Base-by-base conservation (phyloP, 306 rosid genomes). In the Boehmeria nivea region DNA sequence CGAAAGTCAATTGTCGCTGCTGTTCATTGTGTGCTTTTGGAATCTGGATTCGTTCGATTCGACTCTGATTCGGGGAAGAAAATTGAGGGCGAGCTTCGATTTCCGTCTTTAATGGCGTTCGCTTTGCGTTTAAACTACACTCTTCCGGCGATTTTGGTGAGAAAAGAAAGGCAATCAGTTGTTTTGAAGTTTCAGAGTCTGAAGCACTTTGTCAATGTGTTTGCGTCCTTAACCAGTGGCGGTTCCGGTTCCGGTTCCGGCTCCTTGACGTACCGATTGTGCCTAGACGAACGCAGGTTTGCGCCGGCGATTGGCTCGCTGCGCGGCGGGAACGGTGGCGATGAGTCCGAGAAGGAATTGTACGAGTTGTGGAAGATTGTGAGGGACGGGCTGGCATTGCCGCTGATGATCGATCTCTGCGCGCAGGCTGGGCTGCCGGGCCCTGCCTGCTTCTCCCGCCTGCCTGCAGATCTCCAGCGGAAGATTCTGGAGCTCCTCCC, bases 401-500 rank as follows among this genome's bases (percentile, higher is more conserved):
- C 98, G 9, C 75, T 90, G 17, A 52, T 84, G 48, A 90, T 84
- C 58, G 91, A 90, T 65, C 75, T 90, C 12, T 87, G 94, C 56
- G 83, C 72, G 23, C 72, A 69, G 69, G 72, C 85, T 21, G 82
- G 89, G 17, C 59, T 90, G 45, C 71, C 48, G 1, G 57, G 78
- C 24, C 98, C 98, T 0, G 76, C 95, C 0, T 76, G 91, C 60
- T 74, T 90, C 15, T 74, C 78, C 85, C 68, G 83, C 6, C 87
- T 90, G 12, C 94, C 94, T 0, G 61, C 69, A 20, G 98, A 86
- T 9, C 76, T 90, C 31, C 83, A 86, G 65, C 50, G 70, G 46
- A 61, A 78, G 80, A 73, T 90, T 50, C 75, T 90, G 42, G 91
- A 84, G 67, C 40, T 44, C 51, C 83, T 86, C 39, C 63, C 69